phyloP scores from a whole-genome alignment of 202 grass and related monocot species.

The Bolboschoenoplectus hybrid region DNA sequence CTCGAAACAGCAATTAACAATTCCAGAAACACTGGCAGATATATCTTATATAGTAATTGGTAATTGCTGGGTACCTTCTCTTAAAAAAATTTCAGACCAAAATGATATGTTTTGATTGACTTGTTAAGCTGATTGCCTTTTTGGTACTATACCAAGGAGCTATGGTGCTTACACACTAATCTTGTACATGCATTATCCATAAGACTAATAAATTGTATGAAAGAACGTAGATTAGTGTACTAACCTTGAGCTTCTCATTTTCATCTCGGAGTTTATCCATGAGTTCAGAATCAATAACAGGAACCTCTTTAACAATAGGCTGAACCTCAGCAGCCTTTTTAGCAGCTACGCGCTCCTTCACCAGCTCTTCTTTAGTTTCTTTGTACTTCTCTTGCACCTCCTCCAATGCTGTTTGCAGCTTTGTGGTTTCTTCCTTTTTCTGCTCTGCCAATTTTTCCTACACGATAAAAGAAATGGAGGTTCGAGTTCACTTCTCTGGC shows the following conservation, averaged over 20 bases:
- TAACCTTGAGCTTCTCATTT: constrained; percentile 97
- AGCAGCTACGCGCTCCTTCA: constrained; percentile 67
- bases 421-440: constrained; percentile 87
- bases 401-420: constrained; percentile 82
- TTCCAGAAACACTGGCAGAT: background rate
- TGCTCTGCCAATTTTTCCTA: constrained; percentile 92
- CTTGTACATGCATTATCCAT: background rate
- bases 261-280: constrained; percentile 95
- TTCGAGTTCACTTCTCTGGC: background rate
- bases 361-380: constrained; percentile 76
- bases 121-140: background rate
- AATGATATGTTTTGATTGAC: background rate
- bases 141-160: background rate
- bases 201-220: background rate
- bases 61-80: constrained; percentile 25
- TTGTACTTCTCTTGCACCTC: constrained; percentile 83
- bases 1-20: constrained; percentile 19
- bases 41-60: background rate
- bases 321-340: constrained; percentile 63
- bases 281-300: constrained; percentile 73
- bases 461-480: constrained; percentile 27
- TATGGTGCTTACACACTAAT: background rate
- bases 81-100: background rate
- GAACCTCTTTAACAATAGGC: constrained; percentile 88
- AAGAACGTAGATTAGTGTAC: constrained; percentile 7